Conservation (phyloP, 1,284 basidiomycete genomes). For the Vanrija sp. region DNA sequence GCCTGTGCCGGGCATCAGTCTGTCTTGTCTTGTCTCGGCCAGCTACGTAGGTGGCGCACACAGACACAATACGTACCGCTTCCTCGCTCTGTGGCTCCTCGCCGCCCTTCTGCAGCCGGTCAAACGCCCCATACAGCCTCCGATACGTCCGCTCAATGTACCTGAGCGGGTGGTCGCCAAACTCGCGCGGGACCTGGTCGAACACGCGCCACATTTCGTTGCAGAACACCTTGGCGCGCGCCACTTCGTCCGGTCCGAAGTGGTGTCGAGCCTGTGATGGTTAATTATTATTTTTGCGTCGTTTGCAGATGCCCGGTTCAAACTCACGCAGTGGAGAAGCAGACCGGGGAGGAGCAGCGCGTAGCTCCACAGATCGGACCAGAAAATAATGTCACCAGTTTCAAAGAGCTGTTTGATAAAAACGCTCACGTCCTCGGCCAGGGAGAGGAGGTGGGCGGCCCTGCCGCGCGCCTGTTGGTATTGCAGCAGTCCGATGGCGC, state of each 20-base stretch:
- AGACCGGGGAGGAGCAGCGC: constrained; percentile 2
- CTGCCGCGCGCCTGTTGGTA: background rate
- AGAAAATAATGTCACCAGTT: constrained; percentile 1
- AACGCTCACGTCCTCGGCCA: constrained; percentile 8
- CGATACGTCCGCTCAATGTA: constrained; percentile 6
- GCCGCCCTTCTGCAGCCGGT: background rate
- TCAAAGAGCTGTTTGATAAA: background rate
- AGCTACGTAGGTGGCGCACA: background rate
- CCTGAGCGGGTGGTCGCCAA: background rate
- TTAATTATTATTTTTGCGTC: background rate
- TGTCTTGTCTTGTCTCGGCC: too few species aligned
- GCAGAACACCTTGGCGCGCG: background rate
- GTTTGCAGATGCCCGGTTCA: too few species aligned
- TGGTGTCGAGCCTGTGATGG: background rate
- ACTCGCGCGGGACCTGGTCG: background rate
- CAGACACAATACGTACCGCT: background rate
- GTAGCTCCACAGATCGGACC: constrained; percentile 6
- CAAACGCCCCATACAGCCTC: background rate
- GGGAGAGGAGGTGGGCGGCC: background rate
- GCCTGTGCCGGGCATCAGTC: too few species aligned
- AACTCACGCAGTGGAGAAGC: constrained; percentile 6
- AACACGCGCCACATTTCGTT: background rate
- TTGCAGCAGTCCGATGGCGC: constrained; percentile 1
- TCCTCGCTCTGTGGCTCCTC: background rate
- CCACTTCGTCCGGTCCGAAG: background rate